These are phyloP conservation scores for Claviceps humidiphila DNA, from an alignment of 2,329 filamentous ascomycete species.

Conservation along the genomic window DNA sequence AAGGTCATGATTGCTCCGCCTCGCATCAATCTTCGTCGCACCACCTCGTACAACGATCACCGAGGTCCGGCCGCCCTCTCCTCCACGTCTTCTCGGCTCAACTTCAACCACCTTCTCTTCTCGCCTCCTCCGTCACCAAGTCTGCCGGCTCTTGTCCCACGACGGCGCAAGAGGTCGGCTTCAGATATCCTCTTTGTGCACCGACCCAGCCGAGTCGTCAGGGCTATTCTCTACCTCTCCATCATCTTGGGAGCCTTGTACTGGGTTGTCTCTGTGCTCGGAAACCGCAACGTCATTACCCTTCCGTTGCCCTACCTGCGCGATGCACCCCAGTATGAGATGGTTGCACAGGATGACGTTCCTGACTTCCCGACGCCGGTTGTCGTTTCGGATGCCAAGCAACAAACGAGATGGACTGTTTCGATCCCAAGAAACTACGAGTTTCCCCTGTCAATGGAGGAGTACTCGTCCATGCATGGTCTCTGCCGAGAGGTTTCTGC, in stretches of 20 bases:
- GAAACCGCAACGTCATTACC: conserved; percentile 15
- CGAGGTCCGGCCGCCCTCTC: conserved; percentile 33
- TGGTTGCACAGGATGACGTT: conserved; percentile 51
- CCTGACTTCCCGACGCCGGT: conserved; percentile 63
- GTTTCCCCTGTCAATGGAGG: conserved; percentile 52
- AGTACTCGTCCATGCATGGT: conserved; percentile 58
- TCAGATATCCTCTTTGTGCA: conserved; percentile 27
- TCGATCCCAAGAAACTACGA: conserved; percentile 54
- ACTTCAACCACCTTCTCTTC: conserved; percentile 54
- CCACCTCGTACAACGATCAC: conserved; percentile 42
- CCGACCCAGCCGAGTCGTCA: conserved; percentile 43
- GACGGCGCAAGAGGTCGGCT: conserved; percentile 45
- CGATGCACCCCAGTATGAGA: conserved; percentile 41
- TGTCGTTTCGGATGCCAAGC: conserved; percentile 50
- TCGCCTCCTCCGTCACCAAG: conserved; percentile 58
- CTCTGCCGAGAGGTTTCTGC: conserved; percentile 53
- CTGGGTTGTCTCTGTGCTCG: conserved; percentile 20
- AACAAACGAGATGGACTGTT: conserved; percentile 64
- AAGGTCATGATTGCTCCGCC: conserved; percentile 40
- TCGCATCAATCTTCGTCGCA: conserved; percentile 44
- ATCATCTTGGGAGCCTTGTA: conserved; percentile 40
- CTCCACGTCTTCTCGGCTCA: conserved; percentile 49
- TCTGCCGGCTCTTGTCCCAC: conserved; percentile 53
- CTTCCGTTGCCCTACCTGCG: conserved; percentile 30
- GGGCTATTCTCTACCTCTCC: conserved; percentile 40